A percentile compares a stretch with the other conserved stretches of the same genome.
Conservation (phyloP, 2,329 filamentous ascomycete genomes). For the Aschersonia sp. region DNA sequence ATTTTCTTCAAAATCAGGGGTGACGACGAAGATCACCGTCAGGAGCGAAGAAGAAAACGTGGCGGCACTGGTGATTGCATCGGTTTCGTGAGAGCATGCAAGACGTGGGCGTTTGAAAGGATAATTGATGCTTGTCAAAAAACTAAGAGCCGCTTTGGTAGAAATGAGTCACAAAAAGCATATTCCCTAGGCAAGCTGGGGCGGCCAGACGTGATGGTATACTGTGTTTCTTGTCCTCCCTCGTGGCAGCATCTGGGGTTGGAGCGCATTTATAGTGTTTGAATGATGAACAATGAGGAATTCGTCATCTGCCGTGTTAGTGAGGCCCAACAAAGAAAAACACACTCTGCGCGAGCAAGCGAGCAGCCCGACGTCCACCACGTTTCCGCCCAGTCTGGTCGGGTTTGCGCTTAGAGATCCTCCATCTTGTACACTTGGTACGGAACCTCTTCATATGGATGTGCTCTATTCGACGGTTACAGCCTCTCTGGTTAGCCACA, state of each 20-base stretch:
- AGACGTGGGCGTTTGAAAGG: conserved; percentile 18
- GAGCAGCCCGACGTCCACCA: too few relatives aligned
- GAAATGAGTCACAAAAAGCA: too few relatives aligned
- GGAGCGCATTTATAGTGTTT: too few relatives aligned
- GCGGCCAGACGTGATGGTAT: too few relatives aligned
- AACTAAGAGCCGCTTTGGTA: conserved; percentile 8
- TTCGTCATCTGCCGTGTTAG: too few relatives aligned
- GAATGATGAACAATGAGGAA: too few relatives aligned
- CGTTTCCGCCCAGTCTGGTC: background rate
- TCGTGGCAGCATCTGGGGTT: too few relatives aligned
- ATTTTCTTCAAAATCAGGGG: conserved; percentile 79
- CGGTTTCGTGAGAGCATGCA: conserved; percentile 63
- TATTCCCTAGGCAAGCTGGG: too few relatives aligned
- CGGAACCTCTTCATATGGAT: conserved; percentile 37
- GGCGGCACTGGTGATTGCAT: conserved; percentile 68
- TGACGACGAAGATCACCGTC: conserved; percentile 90
- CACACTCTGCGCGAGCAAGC: background rate
- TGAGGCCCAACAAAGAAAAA: background rate
- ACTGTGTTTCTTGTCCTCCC: too few relatives aligned
- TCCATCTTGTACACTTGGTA: conserved; percentile 34
- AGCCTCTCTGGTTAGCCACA: background rate
- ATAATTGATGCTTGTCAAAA: conserved; percentile 16
- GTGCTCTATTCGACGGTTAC: conserved; percentile 12
- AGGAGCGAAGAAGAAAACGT: conserved; percentile 88
- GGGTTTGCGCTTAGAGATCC: conserved; percentile 17